Base-by-base conservation (phyloP, 2,329 filamentous ascomycete genomes). In the Colletotrichum limetticola region DNA sequence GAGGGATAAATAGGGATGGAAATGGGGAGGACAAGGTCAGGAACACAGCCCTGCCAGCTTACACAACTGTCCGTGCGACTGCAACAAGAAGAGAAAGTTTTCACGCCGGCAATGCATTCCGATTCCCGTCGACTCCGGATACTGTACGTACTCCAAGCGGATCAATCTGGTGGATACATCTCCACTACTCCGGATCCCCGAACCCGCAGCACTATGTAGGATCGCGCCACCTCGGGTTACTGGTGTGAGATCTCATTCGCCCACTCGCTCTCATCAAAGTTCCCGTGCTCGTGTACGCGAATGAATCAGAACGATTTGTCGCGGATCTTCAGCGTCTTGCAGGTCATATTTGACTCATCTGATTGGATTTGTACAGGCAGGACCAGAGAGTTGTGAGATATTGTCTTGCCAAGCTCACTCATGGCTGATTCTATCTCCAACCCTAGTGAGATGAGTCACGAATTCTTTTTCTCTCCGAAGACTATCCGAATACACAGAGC, bases 11-110 rank as follows among this genome's bases (percentile, higher is more conserved):
- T 7, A n/a, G 19, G 26, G 8, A 57, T 52, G 19, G 7, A 32
- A 32, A 11, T 32, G 32, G 9, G 32, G 2, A 52, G 49, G 22
- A 52, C 49, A 32, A 61, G 49, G 32, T 32, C 32, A 32, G 32
- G 32, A 30, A 52, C 7, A 32, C 32, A 32, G 32, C 32, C 32
- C 32, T 32, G 32, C 19, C 42, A 46, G 42, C 26, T 4, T n/a
- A 28, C 9, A 14, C 14, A 42, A 42, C 35, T 42, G 59, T 30
- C 59, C 59, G 59, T 62, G 37, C 59, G 22, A 63, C 26, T 35
- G 42, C 60, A 53, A 63, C 28, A 62, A 37, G 49, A 62, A 53
- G 52, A 16, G 60, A 63, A 63, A 63, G 35, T 28, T 16, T 63
- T 63, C 24, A 42, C 28, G 28, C 46, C 61, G 61, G 46, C 26